Conservation (phyloP, 225 moss, liverwort and hornwort species). For the Polytrichum commune region DNA sequence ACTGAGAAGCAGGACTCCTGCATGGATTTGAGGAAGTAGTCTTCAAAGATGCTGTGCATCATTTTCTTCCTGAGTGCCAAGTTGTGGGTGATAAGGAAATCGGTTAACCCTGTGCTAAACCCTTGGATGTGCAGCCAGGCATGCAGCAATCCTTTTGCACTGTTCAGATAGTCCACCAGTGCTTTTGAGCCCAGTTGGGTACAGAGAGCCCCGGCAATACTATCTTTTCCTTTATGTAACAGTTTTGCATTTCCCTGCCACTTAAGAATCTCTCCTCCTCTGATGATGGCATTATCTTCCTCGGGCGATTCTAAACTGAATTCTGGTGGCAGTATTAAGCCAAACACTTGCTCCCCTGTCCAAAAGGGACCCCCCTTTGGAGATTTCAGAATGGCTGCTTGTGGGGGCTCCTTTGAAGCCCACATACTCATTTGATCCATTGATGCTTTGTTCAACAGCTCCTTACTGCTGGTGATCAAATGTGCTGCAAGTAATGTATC, state of each 20-base stretch:
- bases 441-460: conserved; percentile 22
- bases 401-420: conserved; percentile 13
- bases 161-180: conserved; percentile 42
- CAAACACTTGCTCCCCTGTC: conserved; percentile 55
- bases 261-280: conserved; percentile 36
- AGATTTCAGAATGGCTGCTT: conserved; percentile 42
- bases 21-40: conserved; percentile 5
- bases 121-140: conserved; percentile 37
- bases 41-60: conserved; percentile 8
- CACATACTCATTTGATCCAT: conserved; percentile 44
- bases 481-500: conserved; percentile 40
- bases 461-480: conserved; percentile 27
- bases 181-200: conserved; percentile 20
- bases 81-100: conserved; percentile 29
- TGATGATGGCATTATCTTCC: conserved; percentile 15
- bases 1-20: neutral
- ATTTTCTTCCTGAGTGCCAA: conserved; percentile 7
- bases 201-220: conserved; percentile 29
- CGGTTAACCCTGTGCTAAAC: conserved; percentile 37
- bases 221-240: conserved; percentile 23
- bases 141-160: conserved; percentile 28
- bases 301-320: conserved; percentile 22
- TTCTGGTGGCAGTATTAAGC: conserved; percentile 14
- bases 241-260: conserved; percentile 29
- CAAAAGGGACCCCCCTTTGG: conserved; percentile 40